Base-by-base conservation (phyloP, 306 rosid species). In the Vachellia collinsii region DNA sequence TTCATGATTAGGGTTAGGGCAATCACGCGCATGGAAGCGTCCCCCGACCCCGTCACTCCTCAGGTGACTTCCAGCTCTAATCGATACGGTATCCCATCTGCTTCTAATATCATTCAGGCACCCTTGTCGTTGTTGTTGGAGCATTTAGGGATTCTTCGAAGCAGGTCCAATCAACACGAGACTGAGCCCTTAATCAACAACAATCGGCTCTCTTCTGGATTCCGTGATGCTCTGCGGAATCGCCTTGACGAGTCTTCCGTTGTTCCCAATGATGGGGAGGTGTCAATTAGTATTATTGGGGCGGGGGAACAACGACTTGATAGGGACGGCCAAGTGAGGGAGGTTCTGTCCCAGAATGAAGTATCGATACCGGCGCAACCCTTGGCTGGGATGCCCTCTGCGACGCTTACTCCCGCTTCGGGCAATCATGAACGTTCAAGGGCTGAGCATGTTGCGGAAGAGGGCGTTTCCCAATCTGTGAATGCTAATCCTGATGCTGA, bases 251-350 rank as follows among this genome's bases (percentile, higher is more conserved):
- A 83, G 70, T n/a, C 87, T 23, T 39, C 86, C 0, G 72, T 77
- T 1, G 51, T 72, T 9, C 34, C 80, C 19, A 90, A 83, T 14
- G 93, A 93, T 0, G 97, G 94, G 6, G 97, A 95, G 91, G 94
- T 95, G 58, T 95, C 97, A 0, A 95, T 95, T 58, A 86, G 97
- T 89, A 95, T 95, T 42, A 91, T 93, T 70, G 96, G 96, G 0
- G 81, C 95, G 0, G 79, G 89, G 38, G 99, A 93, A 29, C 92
- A 83, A 36, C 87, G 88, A 22, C 83, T 73, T 79, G 92, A 79
- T 3, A 75, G 92, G 83, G 97, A 93, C 50, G 93, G 88, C 59
- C 88, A 85, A 70, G 84, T 61, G 73, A 86, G 94, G 80, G 88
- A 83, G 29, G 79, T 42, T 10, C 44, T 54, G 39, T 41, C 85